These are phyloP conservation scores for Gynochthodes officinalis DNA, from an alignment of 257 asterid genomes.

Conservation along the genomic window DNA sequence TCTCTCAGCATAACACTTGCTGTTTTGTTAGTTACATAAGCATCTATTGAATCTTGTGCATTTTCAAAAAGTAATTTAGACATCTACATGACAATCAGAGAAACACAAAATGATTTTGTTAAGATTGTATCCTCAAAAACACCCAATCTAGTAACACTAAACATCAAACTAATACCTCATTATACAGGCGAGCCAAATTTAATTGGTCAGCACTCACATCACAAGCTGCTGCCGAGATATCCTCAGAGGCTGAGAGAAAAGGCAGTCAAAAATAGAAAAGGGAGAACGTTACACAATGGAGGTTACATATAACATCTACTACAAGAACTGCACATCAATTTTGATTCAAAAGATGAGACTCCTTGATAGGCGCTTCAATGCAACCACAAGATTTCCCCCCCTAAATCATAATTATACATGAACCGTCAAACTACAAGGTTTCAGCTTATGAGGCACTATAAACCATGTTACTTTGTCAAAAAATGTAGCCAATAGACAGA, in stretches of 20 bases:
- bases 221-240: conserved; percentile 49
- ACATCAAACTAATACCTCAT: conserved; percentile 47
- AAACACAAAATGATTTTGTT: neutral
- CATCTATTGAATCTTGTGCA: conserved; percentile 41
- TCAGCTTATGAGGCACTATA: neutral
- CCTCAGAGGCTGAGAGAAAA: conserved; percentile 59
- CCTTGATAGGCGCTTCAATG: neutral
- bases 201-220: conserved; percentile 56
- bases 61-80: conserved; percentile 45
- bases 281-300: neutral
- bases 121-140: neutral
- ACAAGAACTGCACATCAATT: neutral
- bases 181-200: conserved; percentile 63
- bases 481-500: neutral
- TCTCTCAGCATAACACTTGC: conserved; percentile 43
- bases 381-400: neutral
- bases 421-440: neutral
- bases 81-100: conserved; percentile 42
- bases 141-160: neutral
- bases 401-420: neutral
- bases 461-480: neutral
- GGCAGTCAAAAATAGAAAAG: neutral
- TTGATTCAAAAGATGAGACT: neutral
- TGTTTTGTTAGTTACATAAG: conserved; percentile 26
- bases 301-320: neutral